A percentile compares a stretch with the other conserved stretches of the same genome.
Evolutionary conservation across 164 flowering plant genomes (phyloP).

Genomic region (Berberis vulgaris): DNA sequence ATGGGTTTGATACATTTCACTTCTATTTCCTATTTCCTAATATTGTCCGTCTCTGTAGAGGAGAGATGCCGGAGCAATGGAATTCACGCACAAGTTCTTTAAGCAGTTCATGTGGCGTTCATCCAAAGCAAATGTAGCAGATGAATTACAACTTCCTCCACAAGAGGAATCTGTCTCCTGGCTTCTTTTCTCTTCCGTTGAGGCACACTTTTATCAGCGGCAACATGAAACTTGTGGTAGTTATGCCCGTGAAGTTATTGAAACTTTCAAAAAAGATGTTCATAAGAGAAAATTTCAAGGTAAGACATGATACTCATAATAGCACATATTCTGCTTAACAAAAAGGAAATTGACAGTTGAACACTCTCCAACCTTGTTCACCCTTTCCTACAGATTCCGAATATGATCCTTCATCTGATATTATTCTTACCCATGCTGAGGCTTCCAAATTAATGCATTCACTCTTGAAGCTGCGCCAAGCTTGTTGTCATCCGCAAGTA

Average conservation of each 20-base stretch:
- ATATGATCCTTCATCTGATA: constrained; percentile 32
- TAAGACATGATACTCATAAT: constrained; percentile 13
- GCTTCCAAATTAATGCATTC: constrained; percentile 79
- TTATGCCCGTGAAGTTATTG: constrained; percentile 67
- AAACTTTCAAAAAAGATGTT: constrained; percentile 49
- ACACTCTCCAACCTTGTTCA: too few species aligned
- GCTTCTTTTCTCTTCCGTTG: constrained; percentile 80
- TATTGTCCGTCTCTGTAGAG: constrained; percentile 32
- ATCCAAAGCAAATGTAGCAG: constrained; percentile 68
- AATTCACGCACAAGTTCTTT: constrained; percentile 62
- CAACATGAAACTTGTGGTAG: constrained; percentile 84
- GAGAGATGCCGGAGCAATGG: constrained; percentile 59
- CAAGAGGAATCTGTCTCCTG: constrained; percentile 76
- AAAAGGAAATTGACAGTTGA: too few species aligned
- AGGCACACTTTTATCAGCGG: constrained; percentile 87
- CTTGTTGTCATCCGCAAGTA: constrained; percentile 99
- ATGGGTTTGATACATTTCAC: not conserved
- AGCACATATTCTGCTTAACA: too few species aligned
- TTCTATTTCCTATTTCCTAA: constrained; percentile 5
- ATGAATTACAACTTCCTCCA: constrained; percentile 81
- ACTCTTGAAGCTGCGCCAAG: constrained; percentile 95
- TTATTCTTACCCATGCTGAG: constrained; percentile 55
- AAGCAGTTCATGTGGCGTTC: constrained; percentile 96
- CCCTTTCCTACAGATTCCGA: constrained; percentile 28
- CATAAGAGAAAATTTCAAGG: constrained; percentile 39